phyloP scores from a whole-genome alignment of 768 basidiomycete species.

The Amyloporia xantha region DNA sequence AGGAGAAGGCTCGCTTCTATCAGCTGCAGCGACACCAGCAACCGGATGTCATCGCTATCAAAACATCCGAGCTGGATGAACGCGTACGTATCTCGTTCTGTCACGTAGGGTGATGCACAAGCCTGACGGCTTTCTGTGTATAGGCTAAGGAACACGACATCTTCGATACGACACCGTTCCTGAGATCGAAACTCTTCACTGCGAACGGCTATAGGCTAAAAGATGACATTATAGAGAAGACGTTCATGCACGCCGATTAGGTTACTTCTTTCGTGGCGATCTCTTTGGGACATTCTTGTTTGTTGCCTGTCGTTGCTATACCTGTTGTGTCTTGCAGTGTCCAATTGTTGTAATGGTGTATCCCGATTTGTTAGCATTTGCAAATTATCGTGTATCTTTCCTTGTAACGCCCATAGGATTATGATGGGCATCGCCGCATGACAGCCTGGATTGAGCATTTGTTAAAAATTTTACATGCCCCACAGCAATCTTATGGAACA shows the following conservation, averaged over 20 bases:
- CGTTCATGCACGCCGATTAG: slow-evolving; percentile 39
- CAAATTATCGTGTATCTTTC: too few species aligned
- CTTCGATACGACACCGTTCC: slow-evolving; percentile 81
- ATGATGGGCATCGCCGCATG: too few species aligned
- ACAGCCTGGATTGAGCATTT: too few species aligned
- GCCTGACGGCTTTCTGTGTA: not conserved
- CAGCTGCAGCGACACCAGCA: slow-evolving; percentile 72
- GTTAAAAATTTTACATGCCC: too few species aligned
- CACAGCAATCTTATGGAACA: too few species aligned
- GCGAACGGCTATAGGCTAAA: slow-evolving; percentile 84
- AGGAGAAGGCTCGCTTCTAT: slow-evolving; percentile 84
- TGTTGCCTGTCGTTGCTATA: not conserved
- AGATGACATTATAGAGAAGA: slow-evolving; percentile 64
- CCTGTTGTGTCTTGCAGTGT: not conserved
- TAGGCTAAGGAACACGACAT: slow-evolving; percentile 98
- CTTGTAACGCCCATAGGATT: too few species aligned
- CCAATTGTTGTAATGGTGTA: too few species aligned
- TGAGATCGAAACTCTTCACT: slow-evolving; percentile 75
- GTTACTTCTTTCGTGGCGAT: too few species aligned
- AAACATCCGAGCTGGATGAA: slow-evolving; percentile 78
- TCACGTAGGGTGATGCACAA: not conserved
- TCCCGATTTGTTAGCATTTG: too few species aligned
- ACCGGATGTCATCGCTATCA: slow-evolving; percentile 71
- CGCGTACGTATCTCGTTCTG: slow-evolving; percentile 45
- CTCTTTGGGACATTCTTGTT: not conserved